phyloP scores from a whole-genome alignment of 208 protist species.

The Borovskyia barvae region DNA sequence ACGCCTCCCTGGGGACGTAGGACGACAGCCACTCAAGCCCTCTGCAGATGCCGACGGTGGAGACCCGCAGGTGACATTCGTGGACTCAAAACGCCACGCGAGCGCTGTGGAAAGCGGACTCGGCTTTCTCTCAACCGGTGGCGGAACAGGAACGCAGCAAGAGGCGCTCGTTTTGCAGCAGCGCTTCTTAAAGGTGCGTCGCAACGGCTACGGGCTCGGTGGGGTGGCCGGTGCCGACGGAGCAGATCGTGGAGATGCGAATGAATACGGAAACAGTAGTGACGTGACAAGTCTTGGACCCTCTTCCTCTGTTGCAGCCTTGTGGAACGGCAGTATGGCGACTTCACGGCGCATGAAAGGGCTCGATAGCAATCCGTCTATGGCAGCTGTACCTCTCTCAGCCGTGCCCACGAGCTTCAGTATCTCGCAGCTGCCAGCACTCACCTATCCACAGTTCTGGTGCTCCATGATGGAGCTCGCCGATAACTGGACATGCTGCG shows the following conservation, averaged over 20 bases:
- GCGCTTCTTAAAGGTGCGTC: slow-evolving; percentile 16
- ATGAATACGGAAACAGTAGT: no score
- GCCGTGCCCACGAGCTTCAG: slow-evolving; percentile 17
- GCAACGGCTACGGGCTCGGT: slow-evolving; percentile 15
- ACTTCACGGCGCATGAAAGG: no score
- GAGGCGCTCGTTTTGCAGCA: slow-evolving; percentile 9
- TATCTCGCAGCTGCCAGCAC: slow-evolving; percentile 47
- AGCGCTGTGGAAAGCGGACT: no score
- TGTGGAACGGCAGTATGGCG: no score
- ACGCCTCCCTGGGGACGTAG: slow-evolving; percentile 12
- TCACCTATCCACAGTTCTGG: slow-evolving; percentile 85
- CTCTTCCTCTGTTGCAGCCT: background rate
- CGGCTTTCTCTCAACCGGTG: no score
- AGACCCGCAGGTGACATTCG: no score
- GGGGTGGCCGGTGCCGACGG: background rate
- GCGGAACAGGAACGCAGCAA: background rate
- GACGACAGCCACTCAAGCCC: no score
- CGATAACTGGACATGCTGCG: slow-evolving; percentile 86
- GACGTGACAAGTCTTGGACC: slow-evolving; percentile 7
- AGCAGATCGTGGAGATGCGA: background rate
- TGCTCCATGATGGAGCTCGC: slow-evolving; percentile 81
- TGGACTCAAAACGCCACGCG: no score
- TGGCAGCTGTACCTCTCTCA: background rate
- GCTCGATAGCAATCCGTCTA: no score
- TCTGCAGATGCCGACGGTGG: no score